These are phyloP conservation scores for Psilocybe mexicana DNA, from an alignment of 1,284 basidiomycete species.

Conservation along the genomic window DNA sequence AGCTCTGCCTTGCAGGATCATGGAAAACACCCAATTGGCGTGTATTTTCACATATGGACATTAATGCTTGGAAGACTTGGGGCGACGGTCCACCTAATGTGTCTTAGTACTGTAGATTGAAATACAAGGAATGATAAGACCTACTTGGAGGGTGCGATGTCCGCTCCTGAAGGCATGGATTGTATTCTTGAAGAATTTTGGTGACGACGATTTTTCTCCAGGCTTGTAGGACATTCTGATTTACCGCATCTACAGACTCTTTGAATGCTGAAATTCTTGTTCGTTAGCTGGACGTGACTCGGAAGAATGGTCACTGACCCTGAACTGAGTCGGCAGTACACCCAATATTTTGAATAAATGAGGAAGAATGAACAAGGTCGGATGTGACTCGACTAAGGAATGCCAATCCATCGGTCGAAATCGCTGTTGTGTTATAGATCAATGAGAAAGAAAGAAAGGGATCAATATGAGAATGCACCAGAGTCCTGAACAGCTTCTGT, in stretches of 20 bases:
- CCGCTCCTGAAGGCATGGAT: constrained; percentile 2
- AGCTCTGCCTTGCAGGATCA: constrained; percentile 34
- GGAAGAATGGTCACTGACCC: constrained; percentile 8
- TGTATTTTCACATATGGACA: constrained; percentile 53
- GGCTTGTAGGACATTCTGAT: constrained; percentile 18
- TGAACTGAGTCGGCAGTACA: constrained; percentile 13
- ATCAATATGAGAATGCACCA: constrained; percentile 29
- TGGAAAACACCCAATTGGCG: constrained; percentile 51
- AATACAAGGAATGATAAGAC: neutral
- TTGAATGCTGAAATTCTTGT: constrained; percentile 20
- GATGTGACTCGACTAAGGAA: constrained; percentile 18
- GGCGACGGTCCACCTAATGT: constrained; percentile 48
- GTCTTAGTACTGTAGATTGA: neutral
- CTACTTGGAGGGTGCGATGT: constrained; percentile 16
- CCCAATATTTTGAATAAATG: constrained; percentile 19
- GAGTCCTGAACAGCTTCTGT: constrained; percentile 31
- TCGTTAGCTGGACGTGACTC: neutral
- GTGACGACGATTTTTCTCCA: constrained; percentile 23
- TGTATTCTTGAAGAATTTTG: constrained; percentile 13
- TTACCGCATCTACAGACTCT: constrained; percentile 15
- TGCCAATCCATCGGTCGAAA: constrained; percentile 9
- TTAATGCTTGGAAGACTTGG: constrained; percentile 52
- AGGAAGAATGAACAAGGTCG: constrained; percentile 18
- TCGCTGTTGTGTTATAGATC: constrained; percentile 1
- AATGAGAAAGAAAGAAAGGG: neutral